Conservation (phyloP, 164 flowering plant species). For the Cinnamomum micranthum region DNA sequence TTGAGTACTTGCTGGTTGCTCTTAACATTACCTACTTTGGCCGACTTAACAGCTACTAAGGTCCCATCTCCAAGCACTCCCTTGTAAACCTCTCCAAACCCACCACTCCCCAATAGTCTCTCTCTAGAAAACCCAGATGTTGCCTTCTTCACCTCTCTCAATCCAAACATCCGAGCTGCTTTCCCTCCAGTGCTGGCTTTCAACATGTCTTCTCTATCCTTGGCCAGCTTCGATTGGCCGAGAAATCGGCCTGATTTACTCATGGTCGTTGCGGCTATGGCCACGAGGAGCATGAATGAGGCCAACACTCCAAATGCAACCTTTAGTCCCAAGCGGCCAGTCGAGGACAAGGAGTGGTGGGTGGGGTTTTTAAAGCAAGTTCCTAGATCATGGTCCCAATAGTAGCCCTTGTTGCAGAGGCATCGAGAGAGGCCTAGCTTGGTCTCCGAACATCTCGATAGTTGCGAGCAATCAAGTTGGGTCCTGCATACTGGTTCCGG, state of each 20-base stretch:
- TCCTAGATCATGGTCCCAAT: constrained; percentile 40
- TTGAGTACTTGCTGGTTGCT: constrained; percentile 64
- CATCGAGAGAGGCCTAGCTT: constrained; percentile 28
- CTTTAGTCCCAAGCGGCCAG: constrained; percentile 23
- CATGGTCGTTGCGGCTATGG: constrained; percentile 10
- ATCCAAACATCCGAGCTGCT: constrained; percentile 33
- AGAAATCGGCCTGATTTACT: constrained; percentile 21
- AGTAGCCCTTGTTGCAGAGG: constrained; percentile 42
- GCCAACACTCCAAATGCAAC: constrained; percentile 26
- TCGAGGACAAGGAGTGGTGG: constrained; percentile 5
- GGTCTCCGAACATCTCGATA: constrained; percentile 1
- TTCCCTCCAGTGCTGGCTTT: constrained; percentile 39
- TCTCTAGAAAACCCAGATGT: constrained; percentile 40
- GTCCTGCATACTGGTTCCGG: constrained; percentile 45
- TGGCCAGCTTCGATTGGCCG: constrained; percentile 25
- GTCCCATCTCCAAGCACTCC: constrained; percentile 60
- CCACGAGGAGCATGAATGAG: constrained; percentile 25
- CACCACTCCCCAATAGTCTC: constrained; percentile 54
- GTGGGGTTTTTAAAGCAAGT: constrained; percentile 31
- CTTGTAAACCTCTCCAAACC: constrained; percentile 66
- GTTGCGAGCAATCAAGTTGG: constrained; percentile 43
- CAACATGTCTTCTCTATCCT: constrained; percentile 46
- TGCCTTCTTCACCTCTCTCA: constrained; percentile 54
- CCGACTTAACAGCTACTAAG: constrained; percentile 54
- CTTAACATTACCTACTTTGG: constrained; percentile 56